Evolutionary conservation across 768 basidiomycete genomes (phyloP).

Genomic region (Psilocybe cubensis): DNA sequence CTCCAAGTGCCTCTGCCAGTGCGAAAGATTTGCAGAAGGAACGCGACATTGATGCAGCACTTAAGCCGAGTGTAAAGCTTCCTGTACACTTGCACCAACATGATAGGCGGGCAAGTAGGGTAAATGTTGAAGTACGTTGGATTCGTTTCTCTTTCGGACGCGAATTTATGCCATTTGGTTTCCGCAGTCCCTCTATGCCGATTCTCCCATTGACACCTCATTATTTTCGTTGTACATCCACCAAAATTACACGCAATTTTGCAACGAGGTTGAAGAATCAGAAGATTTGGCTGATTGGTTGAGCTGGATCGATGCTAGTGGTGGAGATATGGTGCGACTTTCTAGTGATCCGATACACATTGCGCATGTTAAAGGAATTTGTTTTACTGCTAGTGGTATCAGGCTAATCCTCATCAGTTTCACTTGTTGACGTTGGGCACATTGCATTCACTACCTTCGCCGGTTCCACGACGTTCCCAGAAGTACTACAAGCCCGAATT

Average conservation of each 20-base stretch:
- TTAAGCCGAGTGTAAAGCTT: conserved; percentile 59
- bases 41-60: conserved; percentile 53
- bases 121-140: conserved; percentile 70
- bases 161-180: background rate
- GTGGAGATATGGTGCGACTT: conserved; percentile 56
- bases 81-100: conserved; percentile 64
- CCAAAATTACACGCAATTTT: conserved; percentile 91
- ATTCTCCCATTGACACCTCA: conserved; percentile 90
- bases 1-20: conserved; percentile 54
- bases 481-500: conserved; percentile 88
- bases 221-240: conserved; percentile 90
- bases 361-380: background rate
- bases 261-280: conserved; percentile 75
- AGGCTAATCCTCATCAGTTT: conserved; percentile 84
- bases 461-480: conserved; percentile 78
- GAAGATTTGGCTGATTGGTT: conserved; percentile 71
- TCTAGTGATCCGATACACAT: conserved; percentile 20
- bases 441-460: conserved; percentile 85
- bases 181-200: conserved; percentile 70
- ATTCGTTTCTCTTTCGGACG: background rate
- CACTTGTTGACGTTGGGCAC: conserved; percentile 81
- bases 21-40: conserved; percentile 69
- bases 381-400: conserved; percentile 52
- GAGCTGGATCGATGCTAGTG: conserved; percentile 76
- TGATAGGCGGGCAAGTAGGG: conserved; percentile 68